These are phyloP conservation scores for Talaromyces sp. DNA, from an alignment of 2,329 filamentous ascomycete genomes.

Conservation along the genomic window DNA sequence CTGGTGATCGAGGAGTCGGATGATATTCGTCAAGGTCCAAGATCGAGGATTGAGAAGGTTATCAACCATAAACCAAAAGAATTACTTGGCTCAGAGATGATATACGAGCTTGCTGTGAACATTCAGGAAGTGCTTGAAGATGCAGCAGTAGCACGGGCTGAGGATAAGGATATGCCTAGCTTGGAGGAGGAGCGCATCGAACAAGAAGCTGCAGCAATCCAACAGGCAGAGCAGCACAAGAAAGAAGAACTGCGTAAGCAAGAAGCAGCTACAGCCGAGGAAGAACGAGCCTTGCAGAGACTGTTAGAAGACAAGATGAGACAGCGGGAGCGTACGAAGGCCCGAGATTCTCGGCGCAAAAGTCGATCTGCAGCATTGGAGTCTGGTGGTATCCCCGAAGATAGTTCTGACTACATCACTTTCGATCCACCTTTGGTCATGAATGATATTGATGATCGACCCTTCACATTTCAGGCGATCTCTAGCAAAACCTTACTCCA, in stretches of 20 bases:
- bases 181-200: constrained; percentile 82
- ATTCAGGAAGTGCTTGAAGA: constrained; percentile 73
- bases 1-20: constrained; percentile 62
- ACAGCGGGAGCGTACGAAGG: constrained; percentile 34
- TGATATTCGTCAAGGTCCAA: constrained; percentile 63
- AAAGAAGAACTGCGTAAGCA: constrained; percentile 46
- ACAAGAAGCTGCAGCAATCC: constrained; percentile 67
- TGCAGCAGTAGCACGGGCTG: constrained; percentile 70
- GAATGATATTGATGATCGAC: constrained; percentile 59
- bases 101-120: constrained; percentile 55
- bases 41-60: constrained; percentile 65
- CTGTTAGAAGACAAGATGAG: constrained; percentile 37
- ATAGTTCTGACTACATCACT: constrained; percentile 33
- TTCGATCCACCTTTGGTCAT: constrained; percentile 48
- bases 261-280: constrained; percentile 38
- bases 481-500: constrained; percentile 63
- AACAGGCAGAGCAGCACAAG: constrained; percentile 46
- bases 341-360: constrained; percentile 34
- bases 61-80: constrained; percentile 64
- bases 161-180: constrained; percentile 72
- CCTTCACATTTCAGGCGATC: constrained; percentile 65
- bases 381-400: constrained; percentile 27
- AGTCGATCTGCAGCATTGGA: constrained; percentile 33
- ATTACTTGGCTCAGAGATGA: constrained; percentile 59
- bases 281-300: constrained; percentile 36